A percentile compares a stretch with the other conserved stretches of the same genome.
These are phyloP conservation scores for Xerocomellus dryophilus DNA, from an alignment of 768 basidiomycete species.

Conservation along the genomic window DNA sequence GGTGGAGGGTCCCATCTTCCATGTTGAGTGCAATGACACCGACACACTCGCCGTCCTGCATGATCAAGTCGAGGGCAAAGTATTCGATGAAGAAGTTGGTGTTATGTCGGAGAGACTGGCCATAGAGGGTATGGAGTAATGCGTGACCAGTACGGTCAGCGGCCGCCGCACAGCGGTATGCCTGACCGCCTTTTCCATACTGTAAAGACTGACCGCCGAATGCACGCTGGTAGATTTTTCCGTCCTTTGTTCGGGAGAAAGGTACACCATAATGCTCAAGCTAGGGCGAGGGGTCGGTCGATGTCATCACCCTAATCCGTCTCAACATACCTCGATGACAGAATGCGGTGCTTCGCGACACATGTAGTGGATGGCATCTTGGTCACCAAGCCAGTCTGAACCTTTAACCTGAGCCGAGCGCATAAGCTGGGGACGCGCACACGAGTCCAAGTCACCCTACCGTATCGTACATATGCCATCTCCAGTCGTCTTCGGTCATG, in stretches of 20 bases:
- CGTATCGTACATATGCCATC: constrained; percentile 98
- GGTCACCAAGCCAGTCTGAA: constrained; percentile 99
- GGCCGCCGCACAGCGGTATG: constrained; percentile 97
- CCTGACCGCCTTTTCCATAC: constrained; percentile 97
- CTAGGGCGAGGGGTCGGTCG: constrained; percentile 39
- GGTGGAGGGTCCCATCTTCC: constrained; percentile 98
- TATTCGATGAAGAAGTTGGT: constrained; percentile 99
- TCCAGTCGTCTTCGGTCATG: constrained; percentile 99
- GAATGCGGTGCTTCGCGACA: constrained; percentile 93
- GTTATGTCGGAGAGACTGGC: constrained; percentile 97
- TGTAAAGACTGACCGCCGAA: constrained; percentile 98
- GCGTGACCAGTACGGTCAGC: constrained; percentile 99
- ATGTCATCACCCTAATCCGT: neutral
- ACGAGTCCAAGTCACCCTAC: constrained; percentile 42
- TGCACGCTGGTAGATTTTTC: constrained; percentile 99
- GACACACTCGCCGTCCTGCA: constrained; percentile 98
- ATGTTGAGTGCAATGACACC: constrained; percentile 99
- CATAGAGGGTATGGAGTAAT: constrained; percentile 96
- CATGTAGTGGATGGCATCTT: constrained; percentile 99
- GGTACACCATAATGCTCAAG: constrained; percentile 98
- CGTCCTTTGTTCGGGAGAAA: constrained; percentile 97
- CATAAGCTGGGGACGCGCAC: constrained; percentile 14
- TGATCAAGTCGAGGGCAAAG: constrained; percentile 98
- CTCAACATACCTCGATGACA: constrained; percentile 73
- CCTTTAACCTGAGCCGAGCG: constrained; percentile 81